phyloP scores from a whole-genome alignment of 2,329 filamentous ascomycete genomes.

The Didymella segeticola region DNA sequence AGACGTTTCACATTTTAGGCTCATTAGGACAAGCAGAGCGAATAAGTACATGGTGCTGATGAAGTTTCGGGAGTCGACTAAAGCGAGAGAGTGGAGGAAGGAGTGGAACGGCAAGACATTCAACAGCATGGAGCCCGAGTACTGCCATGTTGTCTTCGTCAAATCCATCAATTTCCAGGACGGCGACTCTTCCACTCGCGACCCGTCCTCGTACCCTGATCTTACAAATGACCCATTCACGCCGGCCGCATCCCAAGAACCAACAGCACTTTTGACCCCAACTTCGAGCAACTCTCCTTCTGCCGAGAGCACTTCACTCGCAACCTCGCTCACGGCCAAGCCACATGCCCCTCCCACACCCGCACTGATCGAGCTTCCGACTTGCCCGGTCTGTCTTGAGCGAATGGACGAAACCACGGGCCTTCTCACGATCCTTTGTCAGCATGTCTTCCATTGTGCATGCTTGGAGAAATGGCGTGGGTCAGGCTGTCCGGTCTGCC shows the following conservation, averaged over 20 bases:
- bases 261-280: constrained; percentile 45
- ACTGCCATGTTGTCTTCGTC: constrained; percentile 93
- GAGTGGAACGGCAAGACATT: constrained; percentile 94
- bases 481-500: constrained; percentile 90
- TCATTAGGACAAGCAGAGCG: constrained; percentile 87
- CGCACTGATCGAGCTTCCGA: constrained; percentile 87
- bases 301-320: constrained; percentile 32
- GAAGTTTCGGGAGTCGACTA: constrained; percentile 81
- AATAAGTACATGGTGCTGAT: constrained; percentile 95
- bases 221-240: constrained; percentile 70
- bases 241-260: constrained; percentile 55
- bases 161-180: constrained; percentile 87
- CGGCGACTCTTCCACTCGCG: constrained; percentile 53
- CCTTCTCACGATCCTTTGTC: constrained; percentile 92
- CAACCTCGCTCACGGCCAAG: constrained; percentile 62
- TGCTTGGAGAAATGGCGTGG: constrained; percentile 97
- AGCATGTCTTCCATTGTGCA: constrained; percentile 96
- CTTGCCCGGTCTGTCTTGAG: constrained; percentile 94
- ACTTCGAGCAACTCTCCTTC: constrained; percentile 42
- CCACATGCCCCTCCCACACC: constrained; percentile 78
- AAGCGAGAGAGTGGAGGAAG: constrained; percentile 79
- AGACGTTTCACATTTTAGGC: constrained; percentile 89
- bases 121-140: constrained; percentile 92
- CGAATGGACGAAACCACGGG: constrained; percentile 98
- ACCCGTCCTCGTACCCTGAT: constrained; percentile 63